These are phyloP conservation scores for Astraeus odoratus DNA, from an alignment of 768 basidiomycete genomes.

Conservation along the genomic window DNA sequence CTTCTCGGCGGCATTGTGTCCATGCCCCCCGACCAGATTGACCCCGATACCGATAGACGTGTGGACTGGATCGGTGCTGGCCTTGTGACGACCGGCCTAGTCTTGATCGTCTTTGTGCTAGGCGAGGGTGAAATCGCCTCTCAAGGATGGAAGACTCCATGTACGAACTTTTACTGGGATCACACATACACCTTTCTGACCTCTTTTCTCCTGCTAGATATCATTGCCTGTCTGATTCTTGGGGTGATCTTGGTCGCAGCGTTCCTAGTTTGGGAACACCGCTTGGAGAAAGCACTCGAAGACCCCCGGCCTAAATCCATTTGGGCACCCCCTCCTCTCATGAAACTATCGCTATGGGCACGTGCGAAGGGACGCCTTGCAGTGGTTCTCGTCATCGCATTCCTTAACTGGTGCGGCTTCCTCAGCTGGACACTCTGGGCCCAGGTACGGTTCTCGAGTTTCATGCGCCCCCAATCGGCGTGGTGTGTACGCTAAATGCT, in stretches of 20 bases:
- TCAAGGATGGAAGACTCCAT: conserved; percentile 52
- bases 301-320: conserved; percentile 15
- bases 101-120: conserved; percentile 67
- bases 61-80: conserved; percentile 77
- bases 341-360: conserved; percentile 56
- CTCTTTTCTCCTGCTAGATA: conserved; percentile 37
- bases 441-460: conserved; percentile 23
- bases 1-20: conserved; percentile 47
- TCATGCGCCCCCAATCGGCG: neutral
- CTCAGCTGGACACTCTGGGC: conserved; percentile 47
- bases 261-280: conserved; percentile 63
- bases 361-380: conserved; percentile 58
- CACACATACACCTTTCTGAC: conserved; percentile 16
- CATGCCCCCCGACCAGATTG: conserved; percentile 29
- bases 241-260: conserved; percentile 46
- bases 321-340: conserved; percentile 51
- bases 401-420: conserved; percentile 58
- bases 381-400: conserved; percentile 56
- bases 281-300: conserved; percentile 38
- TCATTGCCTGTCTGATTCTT: conserved; percentile 60
- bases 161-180: conserved; percentile 27
- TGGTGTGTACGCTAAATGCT: neutral
- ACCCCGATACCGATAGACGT: conserved; percentile 45
- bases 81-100: conserved; percentile 57
- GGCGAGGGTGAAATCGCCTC: conserved; percentile 58